Evolutionary conservation across 306 rosid genomes (phyloP).

Genomic region (Macrotyloma uniflorum): DNA sequence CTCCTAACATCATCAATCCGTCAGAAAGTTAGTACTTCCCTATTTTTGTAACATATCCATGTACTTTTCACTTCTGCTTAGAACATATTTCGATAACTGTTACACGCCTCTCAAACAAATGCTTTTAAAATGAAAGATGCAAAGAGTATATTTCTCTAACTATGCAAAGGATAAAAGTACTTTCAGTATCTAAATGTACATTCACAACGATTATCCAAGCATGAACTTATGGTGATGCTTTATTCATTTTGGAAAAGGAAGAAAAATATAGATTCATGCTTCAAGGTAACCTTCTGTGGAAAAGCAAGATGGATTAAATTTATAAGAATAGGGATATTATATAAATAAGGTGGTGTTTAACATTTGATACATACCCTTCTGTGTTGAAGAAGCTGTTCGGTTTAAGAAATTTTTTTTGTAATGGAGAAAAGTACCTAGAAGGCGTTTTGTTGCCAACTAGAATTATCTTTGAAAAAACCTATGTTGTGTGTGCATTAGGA

Average conservation of each 20-base stretch:
- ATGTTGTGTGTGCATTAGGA: neutral
- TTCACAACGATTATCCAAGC: neutral
- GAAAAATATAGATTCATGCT: neutral
- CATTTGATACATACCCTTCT: neutral
- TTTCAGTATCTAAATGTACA: neutral
- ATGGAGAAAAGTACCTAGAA: neutral
- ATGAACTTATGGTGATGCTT: neutral
- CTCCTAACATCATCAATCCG: conserved; percentile 46
- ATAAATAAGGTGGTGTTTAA: neutral
- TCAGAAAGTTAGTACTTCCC: conserved; percentile 52
- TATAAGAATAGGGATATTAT: neutral
- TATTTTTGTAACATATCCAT: neutral
- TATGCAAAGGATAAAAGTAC: too few species aligned
- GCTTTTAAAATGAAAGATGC: neutral
- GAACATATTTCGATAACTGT: neutral
- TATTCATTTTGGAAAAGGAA: neutral
- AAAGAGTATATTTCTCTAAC: neutral
- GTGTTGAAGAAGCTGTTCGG: neutral
- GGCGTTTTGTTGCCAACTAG: neutral
- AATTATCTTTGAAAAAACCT: conserved; percentile 13
- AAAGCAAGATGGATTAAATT: neutral
- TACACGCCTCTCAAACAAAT: neutral
- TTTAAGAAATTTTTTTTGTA: neutral
- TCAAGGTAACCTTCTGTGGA: neutral
- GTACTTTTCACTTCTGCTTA: neutral